Percentiles rank a stretch among this genome's conserved stretches.
Conservation (phyloP, 164 flowering plant species). For the Nymphaea thermarum region DNA sequence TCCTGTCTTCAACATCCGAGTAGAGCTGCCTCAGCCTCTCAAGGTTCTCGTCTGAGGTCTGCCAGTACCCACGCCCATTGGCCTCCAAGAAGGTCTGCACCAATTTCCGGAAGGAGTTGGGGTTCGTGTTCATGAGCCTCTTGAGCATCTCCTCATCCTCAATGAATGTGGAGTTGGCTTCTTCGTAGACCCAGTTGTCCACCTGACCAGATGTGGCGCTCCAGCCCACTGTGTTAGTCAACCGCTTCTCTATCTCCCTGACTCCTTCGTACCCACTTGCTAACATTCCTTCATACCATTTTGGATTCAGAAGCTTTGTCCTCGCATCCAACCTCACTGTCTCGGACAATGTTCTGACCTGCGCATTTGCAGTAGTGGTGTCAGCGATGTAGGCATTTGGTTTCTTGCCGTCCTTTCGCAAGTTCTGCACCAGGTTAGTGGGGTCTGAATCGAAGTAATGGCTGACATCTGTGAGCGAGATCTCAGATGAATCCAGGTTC, state of each 20-base stretch:
- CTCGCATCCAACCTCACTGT: constrained; percentile 94
- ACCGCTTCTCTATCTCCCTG: constrained; percentile 90
- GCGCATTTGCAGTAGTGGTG: constrained; percentile 99
- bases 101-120: constrained; percentile 94
- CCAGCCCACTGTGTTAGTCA: constrained; percentile 98
- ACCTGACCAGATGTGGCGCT: constrained; percentile 99
- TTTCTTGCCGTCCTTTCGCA: constrained; percentile 93
- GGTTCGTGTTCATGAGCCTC: constrained; percentile 83
- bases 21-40: constrained; percentile 79
- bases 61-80: constrained; percentile 98
- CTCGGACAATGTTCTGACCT: constrained; percentile 89
- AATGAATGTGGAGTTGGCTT: constrained; percentile 90
- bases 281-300: constrained; percentile 99
- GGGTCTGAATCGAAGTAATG: constrained; percentile 99
- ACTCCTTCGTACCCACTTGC: constrained; percentile 94
- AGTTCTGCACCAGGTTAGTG: constrained; percentile 82
- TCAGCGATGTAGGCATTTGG: constrained; percentile 95
- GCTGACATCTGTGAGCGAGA: constrained; percentile 94
- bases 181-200: constrained; percentile 98
- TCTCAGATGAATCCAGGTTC: constrained; percentile 95
- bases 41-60: constrained; percentile 73
- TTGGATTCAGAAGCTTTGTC: constrained; percentile 90
- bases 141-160: constrained; percentile 85
- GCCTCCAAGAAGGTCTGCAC: constrained; percentile 96
- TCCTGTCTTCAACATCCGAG: constrained; percentile 97